Percentiles rank a stretch among this genome's conserved stretches.
Evolutionary conservation across 768 basidiomycete genomes (phyloP).

Genomic region (Gloeophyllum trabeum): DNA sequence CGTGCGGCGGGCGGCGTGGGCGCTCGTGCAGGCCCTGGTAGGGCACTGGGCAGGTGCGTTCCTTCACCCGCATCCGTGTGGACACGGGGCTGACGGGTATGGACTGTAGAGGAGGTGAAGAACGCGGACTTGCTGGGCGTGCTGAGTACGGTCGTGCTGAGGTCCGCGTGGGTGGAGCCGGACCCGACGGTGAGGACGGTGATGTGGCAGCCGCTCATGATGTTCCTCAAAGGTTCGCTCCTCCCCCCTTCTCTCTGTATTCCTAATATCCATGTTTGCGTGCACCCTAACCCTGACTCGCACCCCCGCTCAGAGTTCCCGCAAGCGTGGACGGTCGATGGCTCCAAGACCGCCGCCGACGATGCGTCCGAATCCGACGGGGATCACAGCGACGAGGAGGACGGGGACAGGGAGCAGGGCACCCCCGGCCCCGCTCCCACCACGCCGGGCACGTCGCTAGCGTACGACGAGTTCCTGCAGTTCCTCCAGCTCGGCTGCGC

Average conservation of each 20-base stretch:
- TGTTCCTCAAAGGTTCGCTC: conserved; percentile 59
- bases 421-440: conserved; percentile 11
- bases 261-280: too few species aligned
- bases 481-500: conserved; percentile 75
- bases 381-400: conserved; percentile 22
- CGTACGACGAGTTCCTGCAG: conserved; percentile 64
- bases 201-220: conserved; percentile 64
- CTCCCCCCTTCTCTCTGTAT: conserved; percentile 2
- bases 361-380: conserved; percentile 14
- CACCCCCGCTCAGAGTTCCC: conserved; percentile 37
- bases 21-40: conserved; percentile 34
- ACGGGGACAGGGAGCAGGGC: conserved; percentile 19
- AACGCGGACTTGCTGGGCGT: conserved; percentile 26
- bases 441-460: conserved; percentile 20
- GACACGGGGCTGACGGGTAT: not conserved
- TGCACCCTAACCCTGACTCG: not conserved
- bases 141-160: conserved; percentile 47
- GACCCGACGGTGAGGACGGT: conserved; percentile 54
- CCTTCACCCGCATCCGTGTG: too few species aligned
- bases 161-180: conserved; percentile 62
- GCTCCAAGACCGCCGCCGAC: conserved; percentile 8
- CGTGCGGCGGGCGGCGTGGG: conserved; percentile 67
- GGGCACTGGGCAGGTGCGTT: conserved; percentile 31
- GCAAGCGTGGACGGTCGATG: conserved; percentile 49
- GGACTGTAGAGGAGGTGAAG: too few species aligned